phyloP scores from a whole-genome alignment of 208 protist genomes.

The Willaertia magna region DNA sequence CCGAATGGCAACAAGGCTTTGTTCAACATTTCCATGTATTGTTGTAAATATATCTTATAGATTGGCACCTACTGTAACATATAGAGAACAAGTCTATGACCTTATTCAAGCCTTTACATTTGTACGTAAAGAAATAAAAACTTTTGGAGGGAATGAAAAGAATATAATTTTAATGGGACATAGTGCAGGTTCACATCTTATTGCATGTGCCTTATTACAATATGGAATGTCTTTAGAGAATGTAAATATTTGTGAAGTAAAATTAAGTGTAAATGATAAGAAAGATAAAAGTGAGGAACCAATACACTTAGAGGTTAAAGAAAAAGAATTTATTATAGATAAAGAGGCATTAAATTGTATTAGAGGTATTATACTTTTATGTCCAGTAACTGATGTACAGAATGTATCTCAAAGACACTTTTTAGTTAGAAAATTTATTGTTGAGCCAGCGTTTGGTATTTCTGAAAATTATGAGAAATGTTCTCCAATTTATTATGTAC shows the following conservation, averaged over 20 bases:
- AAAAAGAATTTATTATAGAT: background rate
- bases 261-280: too few species aligned
- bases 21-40: background rate
- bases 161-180: background rate
- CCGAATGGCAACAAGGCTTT: background rate
- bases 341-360: background rate
- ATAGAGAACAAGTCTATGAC: background rate
- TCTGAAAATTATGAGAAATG: background rate
- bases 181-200: background rate
- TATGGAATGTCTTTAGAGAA: background rate
- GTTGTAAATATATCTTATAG: background rate
- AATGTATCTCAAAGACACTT: background rate
- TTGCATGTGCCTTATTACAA: background rate
- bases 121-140: background rate
- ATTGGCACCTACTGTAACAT: background rate
- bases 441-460: background rate
- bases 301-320: background rate
- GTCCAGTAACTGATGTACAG: background rate
- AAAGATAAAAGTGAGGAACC: too few species aligned
- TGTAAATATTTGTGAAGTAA: too few species aligned
- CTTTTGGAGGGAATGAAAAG: background rate
- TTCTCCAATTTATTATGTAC: background rate
- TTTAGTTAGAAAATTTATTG: background rate
- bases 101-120: background rate
- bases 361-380: background rate